Evolutionary conservation across 2,329 filamentous ascomycete genomes (phyloP).

Genomic region (Ceratocystis huliohia): DNA sequence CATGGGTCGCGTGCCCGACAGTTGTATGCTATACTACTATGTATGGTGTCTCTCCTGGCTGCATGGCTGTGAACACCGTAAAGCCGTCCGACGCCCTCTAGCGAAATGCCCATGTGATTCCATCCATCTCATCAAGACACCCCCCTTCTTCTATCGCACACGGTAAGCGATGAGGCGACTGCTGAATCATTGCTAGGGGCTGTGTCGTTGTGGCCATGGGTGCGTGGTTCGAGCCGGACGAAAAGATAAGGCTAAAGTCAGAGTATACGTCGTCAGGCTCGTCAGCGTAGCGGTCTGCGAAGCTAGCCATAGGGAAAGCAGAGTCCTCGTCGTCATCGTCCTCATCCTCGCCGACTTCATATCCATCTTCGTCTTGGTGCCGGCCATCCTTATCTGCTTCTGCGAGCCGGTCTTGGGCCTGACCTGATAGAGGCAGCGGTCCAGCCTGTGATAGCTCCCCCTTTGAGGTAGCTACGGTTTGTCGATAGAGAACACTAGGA

Average conservation of each 20-base stretch:
- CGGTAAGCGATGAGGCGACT: background rate
- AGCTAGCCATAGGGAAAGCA: constrained; percentile 37
- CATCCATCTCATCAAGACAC: constrained; percentile 44
- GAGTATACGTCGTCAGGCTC: constrained; percentile 42
- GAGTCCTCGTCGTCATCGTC: constrained; percentile 36
- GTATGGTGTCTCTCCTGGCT: background rate
- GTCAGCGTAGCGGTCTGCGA: constrained; percentile 35
- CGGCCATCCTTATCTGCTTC: background rate
- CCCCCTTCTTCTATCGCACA: constrained; percentile 26
- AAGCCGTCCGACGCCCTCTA: background rate
- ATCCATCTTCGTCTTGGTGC: background rate
- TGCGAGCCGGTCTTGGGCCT: too few species aligned
- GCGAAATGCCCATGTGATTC: constrained; percentile 35
- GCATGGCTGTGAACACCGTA: background rate
- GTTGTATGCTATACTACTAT: background rate
- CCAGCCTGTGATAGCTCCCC: background rate
- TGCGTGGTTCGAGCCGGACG: constrained; percentile 25
- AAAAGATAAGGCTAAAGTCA: constrained; percentile 42
- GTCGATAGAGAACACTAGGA: background rate
- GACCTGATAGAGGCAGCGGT: background rate
- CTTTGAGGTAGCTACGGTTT: background rate
- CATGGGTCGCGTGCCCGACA: background rate
- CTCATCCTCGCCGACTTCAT: constrained; percentile 22
- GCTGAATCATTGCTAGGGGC: background rate
- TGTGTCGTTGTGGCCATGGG: constrained; percentile 26